Percentiles rank a stretch among this genome's conserved stretches.
These are phyloP conservation scores for Aspergillus leporis DNA, from an alignment of 495 filamentous ascomycete genomes.

Conservation along the genomic window DNA sequence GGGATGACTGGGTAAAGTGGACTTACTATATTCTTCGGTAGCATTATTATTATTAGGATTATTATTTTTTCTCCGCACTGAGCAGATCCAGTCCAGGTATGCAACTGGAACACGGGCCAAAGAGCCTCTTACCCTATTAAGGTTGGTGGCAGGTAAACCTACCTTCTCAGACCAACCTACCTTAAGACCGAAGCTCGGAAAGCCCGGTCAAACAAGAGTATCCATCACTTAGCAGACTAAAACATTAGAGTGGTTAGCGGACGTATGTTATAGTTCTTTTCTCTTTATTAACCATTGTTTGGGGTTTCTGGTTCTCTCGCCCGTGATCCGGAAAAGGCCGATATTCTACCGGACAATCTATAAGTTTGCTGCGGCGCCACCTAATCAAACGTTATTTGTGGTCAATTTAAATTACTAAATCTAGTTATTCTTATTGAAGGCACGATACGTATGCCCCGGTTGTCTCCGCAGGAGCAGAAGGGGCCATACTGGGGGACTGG, in stretches of 20 bases:
- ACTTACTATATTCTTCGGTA: background rate
- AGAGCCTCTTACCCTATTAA: slow-evolving; percentile 21
- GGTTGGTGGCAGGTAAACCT: slow-evolving; percentile 5
- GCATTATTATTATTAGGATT: background rate
- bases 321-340: background rate
- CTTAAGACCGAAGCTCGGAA: background rate
- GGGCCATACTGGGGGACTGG: background rate
- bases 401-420: background rate
- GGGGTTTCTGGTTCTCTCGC: background rate
- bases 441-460: background rate
- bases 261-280: background rate
- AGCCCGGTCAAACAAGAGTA: background rate
- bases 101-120: slow-evolving; percentile 18
- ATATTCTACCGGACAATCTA: background rate
- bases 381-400: background rate
- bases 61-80: slow-evolving; percentile 17
- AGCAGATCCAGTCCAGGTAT: slow-evolving; percentile 8
- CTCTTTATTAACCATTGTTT: background rate
- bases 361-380: background rate
- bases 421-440: background rate
- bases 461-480: background rate
- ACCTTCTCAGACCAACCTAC: background rate
- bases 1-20: background rate
- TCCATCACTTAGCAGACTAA: too few relatives aligned
- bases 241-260: background rate